Base-by-base conservation (phyloP, 768 basidiomycete genomes). In the Lactarius psammicola region DNA sequence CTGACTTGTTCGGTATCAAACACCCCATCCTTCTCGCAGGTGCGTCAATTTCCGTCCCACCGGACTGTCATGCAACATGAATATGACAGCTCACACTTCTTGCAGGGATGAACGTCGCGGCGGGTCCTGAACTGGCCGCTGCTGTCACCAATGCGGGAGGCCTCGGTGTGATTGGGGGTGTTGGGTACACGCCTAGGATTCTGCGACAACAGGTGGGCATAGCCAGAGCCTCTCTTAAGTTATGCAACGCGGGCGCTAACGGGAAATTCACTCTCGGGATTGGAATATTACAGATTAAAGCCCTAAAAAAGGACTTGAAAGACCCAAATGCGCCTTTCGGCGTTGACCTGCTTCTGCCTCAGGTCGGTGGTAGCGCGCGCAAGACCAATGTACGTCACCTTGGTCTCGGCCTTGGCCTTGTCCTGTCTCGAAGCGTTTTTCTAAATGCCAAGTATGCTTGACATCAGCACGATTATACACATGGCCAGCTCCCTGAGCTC, bases 141-240 rank as follows among this genome's bases (percentile, higher is more conserved):
- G 94, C 92, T 44, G 94, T 96, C 64, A 93, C 92, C 53, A 97
- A 96, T 72, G 95, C 94, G 31, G 94, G 95, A 56, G 95, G 95
- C 59, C 71, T 97, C 51, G 95, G 95, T 68, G 93, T 96, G 59
- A 93, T 98, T 67, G 95, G 95, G 42, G 95, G 95, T 61, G 81
- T 90, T 36, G 92, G 92, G 0, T 94, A 89, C 74, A 92, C 93
- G 3, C 90, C 90, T 26, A 90, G 89, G 75, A 81, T 91, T 59
- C 82, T 94, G 28, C 85, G 88, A 53, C 80, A 84, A 71, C 93
- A 94, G 81, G 92, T 91, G 67, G 64, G 80, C 13, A 23, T 10
- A 38, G 31, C 31, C 18, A 54, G 10, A 53, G n/a, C 10, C 13
- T 23, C 23, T 20, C n/a, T n/a, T n/a, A n/a, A n/a, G n/a, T n/a